Percentiles rank a stretch among this genome's conserved stretches.
Conservation (phyloP, 306 rosid genomes). For the Parietaria judaica region DNA sequence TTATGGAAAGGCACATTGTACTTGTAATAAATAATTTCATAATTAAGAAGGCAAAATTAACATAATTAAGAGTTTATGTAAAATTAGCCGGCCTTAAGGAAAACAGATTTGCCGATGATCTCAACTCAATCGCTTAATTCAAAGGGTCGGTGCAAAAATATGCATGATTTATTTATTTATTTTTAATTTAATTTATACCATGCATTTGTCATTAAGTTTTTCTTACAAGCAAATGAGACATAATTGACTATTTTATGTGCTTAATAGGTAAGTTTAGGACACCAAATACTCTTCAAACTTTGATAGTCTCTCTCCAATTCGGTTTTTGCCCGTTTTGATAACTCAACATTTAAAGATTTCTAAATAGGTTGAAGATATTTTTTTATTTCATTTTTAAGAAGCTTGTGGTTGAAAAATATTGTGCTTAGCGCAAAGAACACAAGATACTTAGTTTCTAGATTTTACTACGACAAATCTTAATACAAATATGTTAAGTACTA, state of each 20-base stretch:
- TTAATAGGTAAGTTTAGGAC: neutral
- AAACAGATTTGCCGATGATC: slow-evolving; percentile 19
- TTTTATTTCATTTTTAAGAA: too few species aligned
- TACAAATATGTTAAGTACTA: too few species aligned
- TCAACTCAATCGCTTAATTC: slow-evolving; percentile 15
- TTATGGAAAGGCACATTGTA: neutral
- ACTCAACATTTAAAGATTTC: too few species aligned
- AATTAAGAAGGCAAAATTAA: neutral
- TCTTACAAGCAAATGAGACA: slow-evolving; percentile 47
- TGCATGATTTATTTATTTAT: too few species aligned
- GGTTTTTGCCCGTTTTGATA: too few species aligned
- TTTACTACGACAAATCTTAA: too few species aligned
- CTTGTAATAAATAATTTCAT: neutral
- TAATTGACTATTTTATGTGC: neutral
- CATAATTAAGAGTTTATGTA: neutral
- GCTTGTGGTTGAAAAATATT: too few species aligned
- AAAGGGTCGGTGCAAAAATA: neutral
- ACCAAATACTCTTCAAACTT: neutral
- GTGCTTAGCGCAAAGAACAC: too few species aligned
- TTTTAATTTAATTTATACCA: slow-evolving; percentile 11
- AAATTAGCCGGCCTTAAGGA: slow-evolving; percentile 34
- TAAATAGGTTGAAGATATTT: too few species aligned
- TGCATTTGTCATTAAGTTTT: slow-evolving; percentile 28
- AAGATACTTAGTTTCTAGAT: too few species aligned
- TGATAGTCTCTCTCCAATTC: neutral